phyloP scores from a whole-genome alignment of 2,329 filamentous ascomycete genomes.

The Aspergillus sp. region DNA sequence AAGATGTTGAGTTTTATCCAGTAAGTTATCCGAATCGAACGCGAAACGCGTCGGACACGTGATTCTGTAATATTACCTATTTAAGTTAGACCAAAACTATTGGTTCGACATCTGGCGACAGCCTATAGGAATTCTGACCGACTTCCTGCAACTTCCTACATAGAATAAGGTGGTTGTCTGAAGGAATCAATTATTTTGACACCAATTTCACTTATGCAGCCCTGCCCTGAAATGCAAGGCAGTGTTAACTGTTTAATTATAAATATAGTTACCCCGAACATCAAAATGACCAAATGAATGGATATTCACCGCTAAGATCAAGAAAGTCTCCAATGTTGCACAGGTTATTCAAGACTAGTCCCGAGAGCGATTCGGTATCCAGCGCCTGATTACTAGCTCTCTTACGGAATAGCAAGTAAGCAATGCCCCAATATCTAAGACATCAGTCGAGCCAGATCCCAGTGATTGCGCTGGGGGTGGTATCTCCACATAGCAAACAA shows the following conservation, averaged over 20 bases:
- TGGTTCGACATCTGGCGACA: too few species aligned
- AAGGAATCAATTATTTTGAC: neutral
- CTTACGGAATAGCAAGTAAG: slow-evolving; percentile 72
- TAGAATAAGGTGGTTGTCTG: neutral
- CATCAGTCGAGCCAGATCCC: slow-evolving; percentile 30
- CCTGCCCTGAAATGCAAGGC: neutral
- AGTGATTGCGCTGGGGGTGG: slow-evolving; percentile 60
- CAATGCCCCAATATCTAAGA: slow-evolving; percentile 60
- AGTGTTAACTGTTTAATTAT: slow-evolving; percentile 1
- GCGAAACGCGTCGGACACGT: slow-evolving; percentile 35
- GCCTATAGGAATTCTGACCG: too few species aligned
- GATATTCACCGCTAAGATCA: neutral
- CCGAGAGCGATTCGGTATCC: slow-evolving; percentile 77
- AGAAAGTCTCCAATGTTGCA: neutral
- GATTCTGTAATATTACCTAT: slow-evolving; percentile 28
- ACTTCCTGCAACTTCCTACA: too few species aligned
- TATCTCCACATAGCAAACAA: slow-evolving; percentile 88
- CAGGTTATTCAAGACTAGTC: slow-evolving; percentile 43
- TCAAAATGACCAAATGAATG: neutral
- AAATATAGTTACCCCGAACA: slow-evolving; percentile 13
- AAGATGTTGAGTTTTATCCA: neutral
- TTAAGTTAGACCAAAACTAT: slow-evolving; percentile 9
- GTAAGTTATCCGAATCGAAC: slow-evolving; percentile 20
- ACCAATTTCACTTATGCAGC: neutral
- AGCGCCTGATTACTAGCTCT: slow-evolving; percentile 78